These are phyloP conservation scores for Rossbeevera mucosa DNA, from an alignment of 768 basidiomycete genomes.

Conservation along the genomic window DNA sequence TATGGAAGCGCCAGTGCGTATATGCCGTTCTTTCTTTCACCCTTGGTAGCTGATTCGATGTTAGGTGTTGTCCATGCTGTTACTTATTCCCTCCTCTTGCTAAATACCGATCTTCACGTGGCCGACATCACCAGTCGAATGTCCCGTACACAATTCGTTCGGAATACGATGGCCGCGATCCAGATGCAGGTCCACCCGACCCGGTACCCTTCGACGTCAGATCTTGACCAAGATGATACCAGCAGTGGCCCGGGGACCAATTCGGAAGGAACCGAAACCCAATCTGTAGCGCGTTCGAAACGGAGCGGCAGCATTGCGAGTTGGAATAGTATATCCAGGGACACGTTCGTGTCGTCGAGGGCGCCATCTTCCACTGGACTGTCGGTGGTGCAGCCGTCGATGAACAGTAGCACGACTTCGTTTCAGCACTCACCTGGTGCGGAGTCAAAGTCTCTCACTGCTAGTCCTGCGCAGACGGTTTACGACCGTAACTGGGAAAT, in stretches of 20 bases:
- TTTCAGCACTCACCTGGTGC: slow-evolving; percentile 49
- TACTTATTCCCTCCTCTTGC: slow-evolving; percentile 84
- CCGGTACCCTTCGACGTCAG: slow-evolving; percentile 52
- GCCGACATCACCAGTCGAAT: slow-evolving; percentile 85
- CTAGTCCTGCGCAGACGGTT: slow-evolving; percentile 33
- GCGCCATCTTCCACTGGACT: slow-evolving; percentile 31
- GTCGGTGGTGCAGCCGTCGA: slow-evolving; percentile 35
- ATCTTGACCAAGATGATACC: slow-evolving; percentile 62
- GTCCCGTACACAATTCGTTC: slow-evolving; percentile 89
- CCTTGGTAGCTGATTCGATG: slow-evolving; percentile 3
- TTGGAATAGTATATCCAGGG: slow-evolving; percentile 74
- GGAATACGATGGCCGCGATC: slow-evolving; percentile 85
- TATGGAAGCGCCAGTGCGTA: slow-evolving; percentile 81
- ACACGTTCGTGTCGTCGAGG: slow-evolving; percentile 44
- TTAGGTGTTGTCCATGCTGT: slow-evolving; percentile 93
- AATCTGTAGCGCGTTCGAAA: slow-evolving; percentile 49
- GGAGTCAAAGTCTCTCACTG: slow-evolving; percentile 33
- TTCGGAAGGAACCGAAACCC: slow-evolving; percentile 55
- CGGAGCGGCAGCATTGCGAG: slow-evolving; percentile 81
- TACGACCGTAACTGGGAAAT: slow-evolving; percentile 75
- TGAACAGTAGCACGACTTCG: slow-evolving; percentile 62
- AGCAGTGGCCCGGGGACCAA: slow-evolving; percentile 53
- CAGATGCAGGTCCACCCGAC: slow-evolving; percentile 68
- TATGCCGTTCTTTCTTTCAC: background rate
- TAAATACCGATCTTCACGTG: slow-evolving; percentile 97